Evolutionary conservation across 768 basidiomycete species (phyloP).

Genomic region (Boletus pseudopeckii): DNA sequence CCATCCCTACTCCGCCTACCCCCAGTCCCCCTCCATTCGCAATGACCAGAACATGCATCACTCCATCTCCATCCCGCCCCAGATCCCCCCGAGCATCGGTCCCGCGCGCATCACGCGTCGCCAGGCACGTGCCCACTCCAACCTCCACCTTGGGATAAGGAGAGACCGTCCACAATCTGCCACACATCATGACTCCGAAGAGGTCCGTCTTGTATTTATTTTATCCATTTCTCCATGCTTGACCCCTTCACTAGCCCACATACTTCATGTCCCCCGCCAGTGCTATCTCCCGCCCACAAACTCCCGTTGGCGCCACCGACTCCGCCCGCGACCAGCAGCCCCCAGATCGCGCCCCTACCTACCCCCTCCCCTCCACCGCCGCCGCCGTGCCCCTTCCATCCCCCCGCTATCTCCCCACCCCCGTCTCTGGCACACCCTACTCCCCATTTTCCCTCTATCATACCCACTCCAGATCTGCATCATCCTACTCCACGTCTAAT

Average conservation of each 20-base stretch:
- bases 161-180: slow-evolving; percentile 26
- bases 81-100: slow-evolving; percentile 51
- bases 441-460: slow-evolving; percentile 44
- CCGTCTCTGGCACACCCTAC: slow-evolving; percentile 44
- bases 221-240: neutral
- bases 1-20: slow-evolving; percentile 28
- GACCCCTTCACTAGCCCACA: slow-evolving; percentile 21
- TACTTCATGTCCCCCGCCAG: slow-evolving; percentile 38
- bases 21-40: slow-evolving; percentile 30
- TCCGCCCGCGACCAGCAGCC: slow-evolving; percentile 29
- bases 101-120: slow-evolving; percentile 50
- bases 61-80: slow-evolving; percentile 32
- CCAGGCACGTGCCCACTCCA: slow-evolving; percentile 36
- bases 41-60: slow-evolving; percentile 27
- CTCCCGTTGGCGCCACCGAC: slow-evolving; percentile 35
- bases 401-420: slow-evolving; percentile 44
- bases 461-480: slow-evolving; percentile 46
- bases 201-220: slow-evolving; percentile 16
- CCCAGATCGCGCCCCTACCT: slow-evolving; percentile 34
- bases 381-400: slow-evolving; percentile 33
- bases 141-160: slow-evolving; percentile 33
- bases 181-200: slow-evolving; percentile 26
- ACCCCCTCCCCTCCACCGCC: slow-evolving; percentile 15
- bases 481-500: slow-evolving; percentile 42
- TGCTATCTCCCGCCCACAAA: slow-evolving; percentile 38